Evolutionary conservation across 106 monocot species (phyloP), one percentile per base, ranked within the genome.

Genomic region (Xerophyta viscosa): DNA sequence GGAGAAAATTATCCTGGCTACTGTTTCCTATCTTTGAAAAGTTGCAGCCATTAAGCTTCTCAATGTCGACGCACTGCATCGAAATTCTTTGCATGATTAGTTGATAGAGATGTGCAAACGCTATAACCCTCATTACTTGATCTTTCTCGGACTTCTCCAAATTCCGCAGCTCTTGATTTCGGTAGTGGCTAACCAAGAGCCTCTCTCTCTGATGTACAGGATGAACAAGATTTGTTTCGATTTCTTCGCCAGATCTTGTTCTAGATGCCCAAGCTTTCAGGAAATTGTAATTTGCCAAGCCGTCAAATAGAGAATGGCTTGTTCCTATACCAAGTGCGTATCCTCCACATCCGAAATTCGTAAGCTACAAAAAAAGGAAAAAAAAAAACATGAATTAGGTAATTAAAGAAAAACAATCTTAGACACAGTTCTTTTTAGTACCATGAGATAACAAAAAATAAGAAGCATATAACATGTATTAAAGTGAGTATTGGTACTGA

Each of bases 301-400:
- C 71, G 52, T 77, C 77, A 56, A 77, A 77, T 49, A 77, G 57
- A n/a, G 77, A 65, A 55, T 71, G 77, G 57, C 25, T 77, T 30
- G 57, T 67, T 15, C 71, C 77, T 37, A 77, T 52, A 29, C 77
- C 77, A 3, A 77, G 15, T 31, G 77, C 66, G 56, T 71, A 71
- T 20, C 77, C 77, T 69, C 77, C 71, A 61, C 71, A 71, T 4
- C 62, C 71, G 48, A 77, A 71, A 52, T 49, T 57, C 3, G 77
- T 77, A 46, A 77, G 60, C 77, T 77, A 24, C 28, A 56, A 14
- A 12, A 28, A 54, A 28, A 27, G 52, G 39, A 11, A 27, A 21
- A 36, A 15, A 41, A 6, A 19, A 26, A 26, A 33, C 44, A 7
- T 31, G 19, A 41, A 42, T 39, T 2, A 7, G 15, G 1, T 15